Evolutionary conservation across 2,329 filamentous ascomycete species (phyloP).

Genomic region (Fusarium brachygibbosum): DNA sequence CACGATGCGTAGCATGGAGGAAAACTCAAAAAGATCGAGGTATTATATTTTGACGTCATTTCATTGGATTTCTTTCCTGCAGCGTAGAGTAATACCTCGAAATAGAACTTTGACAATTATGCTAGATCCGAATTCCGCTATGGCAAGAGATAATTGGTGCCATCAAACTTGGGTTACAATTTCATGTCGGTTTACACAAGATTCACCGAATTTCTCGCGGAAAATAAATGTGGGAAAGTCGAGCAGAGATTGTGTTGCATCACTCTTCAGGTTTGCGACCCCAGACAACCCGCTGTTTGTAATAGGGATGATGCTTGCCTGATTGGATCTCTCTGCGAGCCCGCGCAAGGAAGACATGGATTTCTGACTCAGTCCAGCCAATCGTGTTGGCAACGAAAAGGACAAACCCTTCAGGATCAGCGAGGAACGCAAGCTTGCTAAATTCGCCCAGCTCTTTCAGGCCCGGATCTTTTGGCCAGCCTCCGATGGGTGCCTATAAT

Average conservation of each 20-base stretch:
- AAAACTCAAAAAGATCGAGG: no score
- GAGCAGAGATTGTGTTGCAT: background rate
- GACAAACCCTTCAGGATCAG: slow-evolving; percentile 12
- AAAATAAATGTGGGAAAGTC: no score
- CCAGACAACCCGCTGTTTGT: slow-evolving; percentile 16
- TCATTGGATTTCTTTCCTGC: no score
- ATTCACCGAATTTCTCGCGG: no score
- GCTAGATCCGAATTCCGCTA: no score
- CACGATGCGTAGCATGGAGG: no score
- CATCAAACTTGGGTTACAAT: no score
- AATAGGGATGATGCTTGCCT: slow-evolving; percentile 12
- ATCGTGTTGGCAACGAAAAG: slow-evolving; percentile 24
- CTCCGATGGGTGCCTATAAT: slow-evolving; percentile 11
- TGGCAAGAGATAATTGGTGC: no score
- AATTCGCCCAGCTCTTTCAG: slow-evolving; percentile 18
- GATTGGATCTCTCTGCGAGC: slow-evolving; percentile 13
- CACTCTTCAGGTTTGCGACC: slow-evolving; percentile 5
- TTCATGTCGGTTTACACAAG: no score
- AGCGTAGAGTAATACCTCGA: no score
- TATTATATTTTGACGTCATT: no score
- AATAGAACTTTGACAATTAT: no score
- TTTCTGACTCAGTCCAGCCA: slow-evolving; percentile 11
- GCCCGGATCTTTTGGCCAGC: slow-evolving; percentile 9
- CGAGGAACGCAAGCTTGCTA: slow-evolving; percentile 4
- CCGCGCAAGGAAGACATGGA: slow-evolving; percentile 19